Base-by-base conservation (phyloP, 176 grass and related monocot genomes). In the Elaeis guineensis region DNA sequence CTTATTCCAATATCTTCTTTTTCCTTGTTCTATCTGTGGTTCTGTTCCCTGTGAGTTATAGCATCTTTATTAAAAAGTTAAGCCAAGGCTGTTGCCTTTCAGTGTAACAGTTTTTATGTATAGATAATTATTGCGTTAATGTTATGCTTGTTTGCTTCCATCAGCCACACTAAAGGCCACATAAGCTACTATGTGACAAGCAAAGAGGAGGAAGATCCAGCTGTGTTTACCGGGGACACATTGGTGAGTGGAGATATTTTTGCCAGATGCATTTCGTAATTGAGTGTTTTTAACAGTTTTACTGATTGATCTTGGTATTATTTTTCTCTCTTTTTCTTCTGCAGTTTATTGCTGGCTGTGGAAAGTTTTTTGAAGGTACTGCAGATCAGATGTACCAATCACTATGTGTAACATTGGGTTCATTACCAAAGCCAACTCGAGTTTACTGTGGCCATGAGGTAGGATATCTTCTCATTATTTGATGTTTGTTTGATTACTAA, bases 401-500 rank as follows among this genome's bases (percentile, higher is more conserved):
- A 23, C 72, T 97, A 53, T 77, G 84, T 69, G 78, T 90, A 39
- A 90, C 92, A 60, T 71, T 97, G 53, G 87, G 87, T 22, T 96
- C 92, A 3, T 54, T 96, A 64, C 86, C 92, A 67, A 96, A 90
- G 70, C 68, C 86, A 77, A 96, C 92, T 67, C 72, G 28, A 75
- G 83, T 96, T 85, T 96, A 90, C 63, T 96, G 92, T 67, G 83
- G 92, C 25, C 92, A 96, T 77, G 87, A 96, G 92, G 92, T 85
- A 72, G 21, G 18, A 12, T 61, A 39, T 74, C 63, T 71, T 44
- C 35, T 44, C 12, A 44, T 14, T 44, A 44, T 44, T 44, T 44
- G 35, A 44, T 44, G 11, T 44, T 44, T 44, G 35, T 44, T 44
- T 14, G 35, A 44, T 44, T 44, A 44, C 11, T 14, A 44, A 44